Evolutionary conservation across 208 protist genomes (phyloP).

Genomic region (Leishmania gerbilli): DNA sequence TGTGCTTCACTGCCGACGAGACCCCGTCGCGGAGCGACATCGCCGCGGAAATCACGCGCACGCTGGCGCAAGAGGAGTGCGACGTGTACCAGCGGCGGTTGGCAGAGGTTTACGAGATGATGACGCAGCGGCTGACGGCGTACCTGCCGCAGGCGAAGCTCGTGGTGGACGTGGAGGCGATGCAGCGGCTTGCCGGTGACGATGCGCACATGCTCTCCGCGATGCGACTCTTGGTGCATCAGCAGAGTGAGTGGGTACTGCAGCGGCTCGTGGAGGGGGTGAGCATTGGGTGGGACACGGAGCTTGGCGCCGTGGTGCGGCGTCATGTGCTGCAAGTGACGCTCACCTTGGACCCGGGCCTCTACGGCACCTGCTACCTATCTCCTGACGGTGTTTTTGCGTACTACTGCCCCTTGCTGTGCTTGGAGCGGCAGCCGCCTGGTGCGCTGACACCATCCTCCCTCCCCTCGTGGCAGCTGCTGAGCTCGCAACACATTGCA

Average conservation of each 20-base stretch:
- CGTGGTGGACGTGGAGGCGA: conserved; percentile 45
- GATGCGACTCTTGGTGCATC: conserved; percentile 65
- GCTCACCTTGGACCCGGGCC: conserved; percentile 51
- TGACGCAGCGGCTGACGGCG: conserved; percentile 46
- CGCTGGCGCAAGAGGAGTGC: conserved; percentile 49
- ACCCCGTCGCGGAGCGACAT: conserved; percentile 57
- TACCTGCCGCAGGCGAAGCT: conserved; percentile 55
- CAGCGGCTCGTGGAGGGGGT: conserved; percentile 74
- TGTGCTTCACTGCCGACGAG: conserved; percentile 56
- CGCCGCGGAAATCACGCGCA: conserved; percentile 36
- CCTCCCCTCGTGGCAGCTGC: conserved; percentile 61
- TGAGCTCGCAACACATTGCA: conserved; percentile 68
- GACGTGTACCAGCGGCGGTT: conserved; percentile 43
- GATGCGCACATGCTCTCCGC: conserved; percentile 56
- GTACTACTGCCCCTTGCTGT: conserved; percentile 77
- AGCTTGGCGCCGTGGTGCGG: conserved; percentile 64
- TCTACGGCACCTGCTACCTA: conserved; percentile 54
- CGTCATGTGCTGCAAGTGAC: conserved; percentile 55
- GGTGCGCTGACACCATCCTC: conserved; percentile 25
- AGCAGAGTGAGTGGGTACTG: conserved; percentile 65
- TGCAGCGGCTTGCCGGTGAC: conserved; percentile 37
- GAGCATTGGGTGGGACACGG: conserved; percentile 77
- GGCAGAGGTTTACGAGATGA: conserved; percentile 39
- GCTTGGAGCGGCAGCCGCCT: conserved; percentile 43
- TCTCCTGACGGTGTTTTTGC: conserved; percentile 43